Evolutionary conservation across 1,139 yeast species (phyloP).

Genomic region (Lizanozyma gosingica): DNA sequence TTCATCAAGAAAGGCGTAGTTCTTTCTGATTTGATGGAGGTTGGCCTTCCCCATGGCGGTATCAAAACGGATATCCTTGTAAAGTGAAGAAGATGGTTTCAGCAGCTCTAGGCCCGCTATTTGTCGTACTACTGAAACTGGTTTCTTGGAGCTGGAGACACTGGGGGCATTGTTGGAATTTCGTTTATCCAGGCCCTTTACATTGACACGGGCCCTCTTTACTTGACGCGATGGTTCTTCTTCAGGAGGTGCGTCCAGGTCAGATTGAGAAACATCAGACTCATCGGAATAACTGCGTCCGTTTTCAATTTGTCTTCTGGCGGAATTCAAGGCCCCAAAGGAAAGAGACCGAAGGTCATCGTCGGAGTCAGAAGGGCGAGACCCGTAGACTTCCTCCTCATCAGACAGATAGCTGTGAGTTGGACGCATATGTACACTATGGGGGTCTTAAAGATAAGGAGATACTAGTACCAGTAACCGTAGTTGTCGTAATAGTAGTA

Average conservation of each 20-base stretch:
- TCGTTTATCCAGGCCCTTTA: conserved; percentile 13
- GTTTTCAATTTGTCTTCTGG: conserved; percentile 1
- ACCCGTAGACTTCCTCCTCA: background rate
- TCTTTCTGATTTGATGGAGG: conserved; percentile 51
- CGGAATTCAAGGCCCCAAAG: conserved; percentile 11
- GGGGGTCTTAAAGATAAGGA: no score
- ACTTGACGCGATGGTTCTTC: background rate
- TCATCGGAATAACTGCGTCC: background rate
- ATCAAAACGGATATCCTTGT: conserved; percentile 83
- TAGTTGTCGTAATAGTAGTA: no score
- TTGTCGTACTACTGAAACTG: conserved; percentile 61
- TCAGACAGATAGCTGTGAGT: background rate
- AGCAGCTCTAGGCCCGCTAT: conserved; percentile 59
- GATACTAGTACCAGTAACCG: no score
- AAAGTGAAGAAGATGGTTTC: conserved; percentile 31
- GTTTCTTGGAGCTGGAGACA: conserved; percentile 61
- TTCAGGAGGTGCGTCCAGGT: background rate
- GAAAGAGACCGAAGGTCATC: conserved; percentile 5
- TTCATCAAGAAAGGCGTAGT: conserved; percentile 79
- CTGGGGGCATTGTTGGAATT: conserved; percentile 73
- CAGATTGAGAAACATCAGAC: no score
- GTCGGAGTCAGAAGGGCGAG: background rate
- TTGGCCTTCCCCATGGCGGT: conserved; percentile 84
- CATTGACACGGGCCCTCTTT: background rate
- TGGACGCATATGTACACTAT: background rate